Percentiles rank a stretch among this genome's conserved stretches.
phyloP scores from a whole-genome alignment of 1,284 basidiomycete species.

The Puccinia triticina region DNA sequence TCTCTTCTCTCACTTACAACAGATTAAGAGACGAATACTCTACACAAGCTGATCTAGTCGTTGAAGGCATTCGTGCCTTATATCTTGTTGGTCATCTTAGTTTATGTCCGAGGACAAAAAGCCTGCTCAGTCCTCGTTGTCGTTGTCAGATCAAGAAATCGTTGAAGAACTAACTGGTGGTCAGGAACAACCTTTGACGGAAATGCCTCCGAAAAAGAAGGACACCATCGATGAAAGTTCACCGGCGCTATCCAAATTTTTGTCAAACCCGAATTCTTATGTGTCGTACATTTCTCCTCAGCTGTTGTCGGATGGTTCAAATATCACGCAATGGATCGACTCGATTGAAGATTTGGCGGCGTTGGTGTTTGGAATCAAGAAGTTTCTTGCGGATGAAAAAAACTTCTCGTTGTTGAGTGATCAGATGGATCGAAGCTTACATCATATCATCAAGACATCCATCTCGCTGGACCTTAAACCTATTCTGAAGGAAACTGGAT shows the following conservation, averaged over 20 bases:
- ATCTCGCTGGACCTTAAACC: not conserved
- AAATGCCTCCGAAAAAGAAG: too few species aligned
- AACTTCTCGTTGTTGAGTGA: not conserved
- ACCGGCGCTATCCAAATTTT: not conserved
- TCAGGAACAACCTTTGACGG: too few species aligned
- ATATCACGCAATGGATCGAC: not conserved
- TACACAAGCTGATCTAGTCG: too few species aligned
- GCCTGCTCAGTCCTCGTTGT: too few species aligned
- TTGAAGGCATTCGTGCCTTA: too few species aligned
- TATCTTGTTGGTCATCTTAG: too few species aligned
- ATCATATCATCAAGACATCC: not conserved
- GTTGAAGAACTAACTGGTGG: too few species aligned
- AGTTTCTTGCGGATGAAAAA: not conserved
- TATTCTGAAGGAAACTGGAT: not conserved
- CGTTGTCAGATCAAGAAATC: too few species aligned
- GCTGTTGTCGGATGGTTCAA: not conserved
- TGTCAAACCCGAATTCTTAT: not conserved
- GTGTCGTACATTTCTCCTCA: not conserved
- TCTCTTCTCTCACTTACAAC: too few species aligned
- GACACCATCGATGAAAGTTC: too few species aligned
- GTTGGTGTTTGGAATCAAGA: not conserved
- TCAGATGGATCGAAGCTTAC: not conserved
- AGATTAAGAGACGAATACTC: too few species aligned
- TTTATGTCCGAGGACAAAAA: too few species aligned
- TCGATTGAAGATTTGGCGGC: not conserved